phyloP scores from a whole-genome alignment of 2,329 filamentous ascomycete genomes.

The Aspergillus neotritici region DNA sequence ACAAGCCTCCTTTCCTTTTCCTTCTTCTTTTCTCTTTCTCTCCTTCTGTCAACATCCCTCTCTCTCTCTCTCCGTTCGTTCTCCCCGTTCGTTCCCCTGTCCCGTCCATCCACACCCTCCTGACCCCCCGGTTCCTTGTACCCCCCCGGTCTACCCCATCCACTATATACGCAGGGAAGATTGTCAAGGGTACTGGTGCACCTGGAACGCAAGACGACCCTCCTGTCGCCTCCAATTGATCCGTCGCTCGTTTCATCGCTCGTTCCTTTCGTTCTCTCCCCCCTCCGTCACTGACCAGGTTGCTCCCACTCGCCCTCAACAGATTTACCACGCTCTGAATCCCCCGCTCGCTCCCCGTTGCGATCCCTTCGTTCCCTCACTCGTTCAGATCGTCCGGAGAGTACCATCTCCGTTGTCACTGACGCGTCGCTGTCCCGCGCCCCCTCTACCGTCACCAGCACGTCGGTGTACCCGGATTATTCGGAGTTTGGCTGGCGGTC shows the following conservation, averaged over 20 bases:
- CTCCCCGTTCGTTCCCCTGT: slow-evolving; percentile 4
- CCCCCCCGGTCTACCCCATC: slow-evolving; percentile 4
- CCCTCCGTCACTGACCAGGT: slow-evolving; percentile 20
- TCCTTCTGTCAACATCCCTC: background rate
- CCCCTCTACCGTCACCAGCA: slow-evolving; percentile 19
- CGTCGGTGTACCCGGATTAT: slow-evolving; percentile 16
- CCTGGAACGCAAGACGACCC: slow-evolving; percentile 10
- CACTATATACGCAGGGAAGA: slow-evolving; percentile 6
- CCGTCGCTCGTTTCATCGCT: slow-evolving; percentile 6
- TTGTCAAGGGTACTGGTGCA: slow-evolving; percentile 5
- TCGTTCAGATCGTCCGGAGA: slow-evolving; percentile 27
- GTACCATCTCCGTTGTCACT: slow-evolving; percentile 24
- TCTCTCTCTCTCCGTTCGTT: slow-evolving; percentile 3
- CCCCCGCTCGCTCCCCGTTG: slow-evolving; percentile 29
- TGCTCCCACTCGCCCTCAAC: slow-evolving; percentile 11
- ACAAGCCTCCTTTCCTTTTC: slow-evolving; percentile 1
- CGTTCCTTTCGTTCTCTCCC: slow-evolving; percentile 1
- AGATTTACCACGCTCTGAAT: slow-evolving; percentile 28
- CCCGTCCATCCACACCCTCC: slow-evolving; percentile 6
- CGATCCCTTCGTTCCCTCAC: slow-evolving; percentile 28
- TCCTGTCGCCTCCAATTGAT: slow-evolving; percentile 6
- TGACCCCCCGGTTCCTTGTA: background rate
- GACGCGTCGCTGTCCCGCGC: slow-evolving; percentile 20
- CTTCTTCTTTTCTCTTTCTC: slow-evolving; percentile 2
- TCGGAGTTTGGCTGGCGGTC: slow-evolving; percentile 14